Evolutionary conservation across 768 basidiomycete genomes (phyloP).

Genomic region (Pleurotus sapidus): DNA sequence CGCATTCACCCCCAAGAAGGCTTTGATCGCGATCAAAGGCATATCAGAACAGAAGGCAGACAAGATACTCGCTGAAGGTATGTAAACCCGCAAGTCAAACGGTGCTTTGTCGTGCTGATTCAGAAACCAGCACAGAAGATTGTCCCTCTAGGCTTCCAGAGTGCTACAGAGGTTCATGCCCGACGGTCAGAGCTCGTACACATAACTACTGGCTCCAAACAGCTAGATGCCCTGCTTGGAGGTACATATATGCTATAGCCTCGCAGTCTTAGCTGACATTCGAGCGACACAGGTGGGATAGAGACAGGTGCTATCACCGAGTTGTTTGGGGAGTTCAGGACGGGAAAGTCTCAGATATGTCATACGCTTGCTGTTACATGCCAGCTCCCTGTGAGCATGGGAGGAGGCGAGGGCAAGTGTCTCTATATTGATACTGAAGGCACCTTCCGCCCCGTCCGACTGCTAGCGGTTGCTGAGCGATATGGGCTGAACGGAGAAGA

Average conservation of each 20-base stretch:
- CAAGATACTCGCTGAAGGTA: constrained; percentile 91
- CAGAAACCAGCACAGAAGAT: constrained; percentile 78
- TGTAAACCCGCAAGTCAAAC: constrained; percentile 14
- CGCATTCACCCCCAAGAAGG: constrained; percentile 96
- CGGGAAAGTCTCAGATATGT: constrained; percentile 97
- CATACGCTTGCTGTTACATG: constrained; percentile 98
- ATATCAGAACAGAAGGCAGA: constrained; percentile 98
- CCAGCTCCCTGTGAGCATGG: constrained; percentile 95
- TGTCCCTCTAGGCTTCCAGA: constrained; percentile 95
- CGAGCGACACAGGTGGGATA: constrained; percentile 68
- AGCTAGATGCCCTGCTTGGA: constrained; percentile 92
- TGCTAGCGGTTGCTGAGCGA: constrained; percentile 92
- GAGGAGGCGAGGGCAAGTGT: constrained; percentile 98
- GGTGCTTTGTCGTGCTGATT: too few relatives aligned
- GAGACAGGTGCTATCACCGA: constrained; percentile 99
- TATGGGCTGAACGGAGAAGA: constrained; percentile 98
- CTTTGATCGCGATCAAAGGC: constrained; percentile 86
- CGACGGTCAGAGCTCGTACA: constrained; percentile 92
- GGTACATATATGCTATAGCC: constrained; percentile 42
- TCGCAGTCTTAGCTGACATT: constrained; percentile 7
- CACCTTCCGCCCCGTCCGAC: constrained; percentile 94
- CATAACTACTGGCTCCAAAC: constrained; percentile 96
- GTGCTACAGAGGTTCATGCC: constrained; percentile 96
- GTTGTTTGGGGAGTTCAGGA: constrained; percentile 97
- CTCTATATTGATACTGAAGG: constrained; percentile 99